Evolutionary conservation across 129 eudicot species (phyloP).

Genomic region (Chrysanthemum seticuspe): DNA sequence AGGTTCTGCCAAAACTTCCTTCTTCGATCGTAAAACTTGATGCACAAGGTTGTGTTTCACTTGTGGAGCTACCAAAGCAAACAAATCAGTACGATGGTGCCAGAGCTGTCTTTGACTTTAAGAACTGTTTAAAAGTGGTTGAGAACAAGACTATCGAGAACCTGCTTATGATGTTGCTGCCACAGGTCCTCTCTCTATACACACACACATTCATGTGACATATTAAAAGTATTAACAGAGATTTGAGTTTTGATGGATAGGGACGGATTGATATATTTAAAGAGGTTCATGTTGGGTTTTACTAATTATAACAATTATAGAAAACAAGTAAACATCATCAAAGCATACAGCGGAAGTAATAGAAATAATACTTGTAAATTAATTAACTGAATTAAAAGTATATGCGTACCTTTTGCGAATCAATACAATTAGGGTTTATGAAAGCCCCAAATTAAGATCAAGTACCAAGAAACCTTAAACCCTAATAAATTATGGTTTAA

Average conservation of each 20-base stretch:
- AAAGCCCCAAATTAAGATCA: no score
- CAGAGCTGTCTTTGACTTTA: conserved; percentile 27
- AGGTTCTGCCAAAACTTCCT: conserved; percentile 29
- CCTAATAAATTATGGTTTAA: no score
- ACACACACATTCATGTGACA: neutral
- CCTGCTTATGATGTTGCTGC: conserved; percentile 21
- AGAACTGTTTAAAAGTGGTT: conserved; percentile 23
- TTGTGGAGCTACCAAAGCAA: conserved; percentile 21
- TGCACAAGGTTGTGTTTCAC: conserved; percentile 25
- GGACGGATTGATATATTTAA: conserved; percentile 26
- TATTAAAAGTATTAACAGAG: neutral
- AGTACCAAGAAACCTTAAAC: no score
- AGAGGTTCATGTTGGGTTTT: no score
- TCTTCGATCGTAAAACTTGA: conserved; percentile 19
- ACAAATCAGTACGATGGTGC: conserved; percentile 14
- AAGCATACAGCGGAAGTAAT: no score
- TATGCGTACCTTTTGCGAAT: no score
- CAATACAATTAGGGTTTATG: no score
- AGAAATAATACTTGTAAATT: no score
- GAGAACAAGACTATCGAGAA: conserved; percentile 22
- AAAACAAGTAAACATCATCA: no score
- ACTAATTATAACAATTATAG: no score
- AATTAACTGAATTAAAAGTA: no score
- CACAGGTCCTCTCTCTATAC: conserved; percentile 25
- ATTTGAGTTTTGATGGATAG: conserved; percentile 4